phyloP scores from a whole-genome alignment of 768 basidiomycete species.

The Boletus sp. region DNA sequence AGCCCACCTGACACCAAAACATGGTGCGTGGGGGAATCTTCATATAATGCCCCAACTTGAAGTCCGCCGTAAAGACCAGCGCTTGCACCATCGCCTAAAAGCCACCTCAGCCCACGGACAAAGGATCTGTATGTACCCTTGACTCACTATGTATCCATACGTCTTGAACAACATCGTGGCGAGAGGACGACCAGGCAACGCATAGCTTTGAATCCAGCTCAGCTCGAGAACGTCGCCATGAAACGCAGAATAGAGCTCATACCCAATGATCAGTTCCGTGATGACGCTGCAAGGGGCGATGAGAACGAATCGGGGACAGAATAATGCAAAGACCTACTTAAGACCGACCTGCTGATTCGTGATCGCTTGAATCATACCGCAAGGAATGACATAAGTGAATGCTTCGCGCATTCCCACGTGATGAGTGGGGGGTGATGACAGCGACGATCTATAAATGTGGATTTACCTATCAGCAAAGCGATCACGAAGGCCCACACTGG shows the following conservation, averaged over 20 bases:
- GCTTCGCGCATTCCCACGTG: constrained; percentile 22
- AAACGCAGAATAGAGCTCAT: background rate
- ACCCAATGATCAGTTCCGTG: constrained; percentile 76
- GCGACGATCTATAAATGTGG: background rate
- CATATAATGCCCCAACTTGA: constrained; percentile 75
- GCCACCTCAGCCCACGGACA: background rate
- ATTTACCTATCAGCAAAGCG: constrained; percentile 52
- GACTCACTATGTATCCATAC: constrained; percentile 62
- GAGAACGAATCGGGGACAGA: background rate
- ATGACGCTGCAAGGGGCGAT: constrained; percentile 47
- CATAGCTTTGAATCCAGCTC: constrained; percentile 43
- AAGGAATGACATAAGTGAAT: constrained; percentile 47
- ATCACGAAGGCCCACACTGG: constrained; percentile 71
- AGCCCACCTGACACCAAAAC: constrained; percentile 65
- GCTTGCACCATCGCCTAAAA: constrained; percentile 41
- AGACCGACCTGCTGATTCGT: constrained; percentile 78
- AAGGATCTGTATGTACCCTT: background rate
- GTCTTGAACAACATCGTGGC: constrained; percentile 90
- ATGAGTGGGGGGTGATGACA: background rate
- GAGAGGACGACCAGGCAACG: constrained; percentile 71
- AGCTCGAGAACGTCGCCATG: background rate
- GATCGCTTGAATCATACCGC: constrained; percentile 65
- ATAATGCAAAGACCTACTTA: constrained; percentile 30
- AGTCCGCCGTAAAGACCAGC: constrained; percentile 66
- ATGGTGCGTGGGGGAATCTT: constrained; percentile 66